Conservation (phyloP, 116 monocot species). For the Papilionanthe hybrid region DNA sequence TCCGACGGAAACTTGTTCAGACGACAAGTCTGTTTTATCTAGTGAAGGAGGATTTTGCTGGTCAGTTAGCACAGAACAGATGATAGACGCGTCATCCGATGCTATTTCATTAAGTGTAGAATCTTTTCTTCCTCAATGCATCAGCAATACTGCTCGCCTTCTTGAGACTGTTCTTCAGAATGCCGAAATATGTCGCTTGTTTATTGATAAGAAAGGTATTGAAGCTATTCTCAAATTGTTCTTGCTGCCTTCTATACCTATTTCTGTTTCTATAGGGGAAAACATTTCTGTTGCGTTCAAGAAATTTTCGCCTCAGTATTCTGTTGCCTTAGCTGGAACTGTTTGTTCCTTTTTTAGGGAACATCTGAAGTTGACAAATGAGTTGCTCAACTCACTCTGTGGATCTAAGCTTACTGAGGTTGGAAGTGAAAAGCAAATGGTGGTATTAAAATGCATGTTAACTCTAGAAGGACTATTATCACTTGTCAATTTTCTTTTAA, state of each 20-base stretch:
- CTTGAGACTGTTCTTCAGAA: conserved; percentile 73
- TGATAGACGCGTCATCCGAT: conserved; percentile 30
- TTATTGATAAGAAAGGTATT: conserved; percentile 67
- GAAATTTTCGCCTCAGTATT: conserved; percentile 60
- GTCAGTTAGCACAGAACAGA: conserved; percentile 26
- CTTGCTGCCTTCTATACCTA: conserved; percentile 39
- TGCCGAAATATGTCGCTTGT: conserved; percentile 56
- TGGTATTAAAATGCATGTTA: conserved; percentile 46
- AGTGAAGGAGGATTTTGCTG: conserved; percentile 16
- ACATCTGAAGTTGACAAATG: conserved; percentile 51
- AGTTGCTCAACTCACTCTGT: conserved; percentile 28
- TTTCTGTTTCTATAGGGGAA: conserved; percentile 49
- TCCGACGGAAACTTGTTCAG: conserved; percentile 51
- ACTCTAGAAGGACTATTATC: conserved; percentile 54
- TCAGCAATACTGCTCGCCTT: conserved; percentile 51
- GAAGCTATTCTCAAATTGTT: conserved; percentile 66
- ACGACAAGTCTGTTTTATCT: conserved; percentile 20
- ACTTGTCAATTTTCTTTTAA: conserved; percentile 59
- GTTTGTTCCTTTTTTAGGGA: conserved; percentile 49
- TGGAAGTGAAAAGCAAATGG: conserved; percentile 32
- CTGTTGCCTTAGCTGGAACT: conserved; percentile 41
- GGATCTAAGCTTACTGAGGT: conserved; percentile 36
- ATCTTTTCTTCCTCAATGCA: conserved; percentile 59
- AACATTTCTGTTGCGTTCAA: conserved; percentile 64
- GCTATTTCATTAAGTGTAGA: conserved; percentile 22